Percentiles rank a stretch among this genome's conserved stretches.
These are phyloP conservation scores for Mortierella sp. DNA, from an alignment of 371 early-diverging fungal genomes.

Conservation along the genomic window DNA sequence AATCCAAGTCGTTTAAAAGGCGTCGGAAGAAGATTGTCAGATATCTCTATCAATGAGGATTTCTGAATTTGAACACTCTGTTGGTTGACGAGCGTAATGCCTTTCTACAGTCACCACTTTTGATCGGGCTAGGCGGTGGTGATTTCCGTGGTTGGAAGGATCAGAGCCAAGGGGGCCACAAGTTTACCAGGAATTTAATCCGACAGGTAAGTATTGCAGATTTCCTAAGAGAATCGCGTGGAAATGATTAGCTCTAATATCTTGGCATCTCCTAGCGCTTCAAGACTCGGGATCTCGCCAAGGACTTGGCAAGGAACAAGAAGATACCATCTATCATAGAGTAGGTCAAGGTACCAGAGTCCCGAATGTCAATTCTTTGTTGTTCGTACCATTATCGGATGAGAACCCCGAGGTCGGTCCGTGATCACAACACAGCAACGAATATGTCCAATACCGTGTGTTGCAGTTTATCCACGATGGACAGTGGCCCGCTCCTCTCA, in stretches of 20 bases:
- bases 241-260: too few relatives aligned
- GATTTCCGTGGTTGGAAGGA: conserved; percentile 26
- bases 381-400: conserved; percentile 1
- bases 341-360: conserved; percentile 29
- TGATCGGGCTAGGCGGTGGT: conserved; percentile 27
- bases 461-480: conserved; percentile 12
- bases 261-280: conserved; percentile 8
- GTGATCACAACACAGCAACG: conserved; percentile 6
- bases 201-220: conserved; percentile 26
- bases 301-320: conserved; percentile 27
- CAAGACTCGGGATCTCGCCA: conserved; percentile 19
- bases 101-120: conserved; percentile 23
- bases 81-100: conserved; percentile 12
- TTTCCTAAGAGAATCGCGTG: too few relatives aligned
- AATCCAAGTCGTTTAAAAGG: conserved; percentile 22
- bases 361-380: conserved; percentile 20
- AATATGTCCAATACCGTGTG: too few relatives aligned
- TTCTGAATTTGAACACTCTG: conserved; percentile 18
- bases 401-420: conserved; percentile 19
- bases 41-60: conserved; percentile 24
- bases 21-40: conserved; percentile 19
- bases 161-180: conserved; percentile 21
- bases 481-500: conserved; percentile 22
- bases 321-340: conserved; percentile 17
- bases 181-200: conserved; percentile 20